phyloP scores from a whole-genome alignment of 2,329 filamentous ascomycete genomes.

The Beauveria rudraprayagi region DNA sequence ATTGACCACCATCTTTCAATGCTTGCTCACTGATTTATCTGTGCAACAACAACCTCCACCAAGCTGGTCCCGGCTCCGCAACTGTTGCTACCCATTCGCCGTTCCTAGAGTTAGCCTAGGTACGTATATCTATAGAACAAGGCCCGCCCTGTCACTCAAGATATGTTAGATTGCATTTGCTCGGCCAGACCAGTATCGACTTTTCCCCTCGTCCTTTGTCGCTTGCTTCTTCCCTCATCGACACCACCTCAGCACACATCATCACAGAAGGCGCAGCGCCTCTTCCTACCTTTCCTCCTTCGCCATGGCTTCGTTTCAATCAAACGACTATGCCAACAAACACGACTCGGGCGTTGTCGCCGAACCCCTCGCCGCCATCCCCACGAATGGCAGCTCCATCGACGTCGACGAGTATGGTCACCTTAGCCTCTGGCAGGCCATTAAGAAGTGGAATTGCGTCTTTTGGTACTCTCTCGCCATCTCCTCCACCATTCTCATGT shows the following conservation, averaged over 20 bases:
- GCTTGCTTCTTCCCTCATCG: not conserved
- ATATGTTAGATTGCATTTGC: not conserved
- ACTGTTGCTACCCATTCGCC: not conserved
- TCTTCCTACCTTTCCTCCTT: not conserved
- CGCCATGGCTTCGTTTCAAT: not conserved
- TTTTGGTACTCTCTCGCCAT: constrained; percentile 19
- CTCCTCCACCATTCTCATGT: constrained; percentile 20
- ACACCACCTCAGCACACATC: not conserved
- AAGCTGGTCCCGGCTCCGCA: not conserved
- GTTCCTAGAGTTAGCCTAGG: not conserved
- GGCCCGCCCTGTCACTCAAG: not conserved
- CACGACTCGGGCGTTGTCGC: not conserved
- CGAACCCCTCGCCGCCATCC: not conserved
- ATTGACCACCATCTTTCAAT: not conserved
- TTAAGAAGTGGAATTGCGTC: constrained; percentile 19
- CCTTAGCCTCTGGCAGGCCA: constrained; percentile 16
- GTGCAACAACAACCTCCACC: not conserved
- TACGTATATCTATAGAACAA: not conserved
- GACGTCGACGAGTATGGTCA: constrained; percentile 4
- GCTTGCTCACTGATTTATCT: no score
- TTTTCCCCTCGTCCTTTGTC: not conserved
- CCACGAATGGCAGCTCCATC: not conserved
- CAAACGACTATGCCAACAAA: not conserved
- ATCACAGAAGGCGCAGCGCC: not conserved
- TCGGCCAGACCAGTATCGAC: not conserved